Base-by-base conservation (phyloP, 78 protist genomes). In the Guillardia theta region DNA sequence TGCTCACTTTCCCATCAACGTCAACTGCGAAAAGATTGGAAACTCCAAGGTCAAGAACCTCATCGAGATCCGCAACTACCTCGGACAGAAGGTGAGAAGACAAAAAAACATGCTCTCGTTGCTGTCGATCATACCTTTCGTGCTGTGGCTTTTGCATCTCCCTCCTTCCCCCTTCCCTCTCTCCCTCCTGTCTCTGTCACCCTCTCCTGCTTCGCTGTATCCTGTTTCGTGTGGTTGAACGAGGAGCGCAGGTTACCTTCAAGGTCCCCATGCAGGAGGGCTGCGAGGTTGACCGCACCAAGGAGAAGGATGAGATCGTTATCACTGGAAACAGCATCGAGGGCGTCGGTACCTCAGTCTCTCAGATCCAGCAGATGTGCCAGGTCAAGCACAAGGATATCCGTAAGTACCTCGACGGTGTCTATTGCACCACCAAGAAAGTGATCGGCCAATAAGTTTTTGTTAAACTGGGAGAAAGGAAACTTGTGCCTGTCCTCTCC, bases 341-440 rank as follows among this genome's bases (percentile, higher is more conserved):
- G 94, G 19, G 43, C 24, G 99, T 99, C 21, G 90, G 90, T 78
- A 78, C 90, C 48, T 78, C 90, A 18, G 90, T 78, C 33, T 78
- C 90, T 10, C 10, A 78, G 24, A 78, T 78, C 90, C 90, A 78
- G 90, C 90, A 78, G 90, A 78, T 43, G 24, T 78, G 90, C 90
- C 90, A 18, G 95, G 99, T 97, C 94, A 95, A 88, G 94, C 41
- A 92, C 94, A 98, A 98, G 97, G 99, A 99, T 98, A 99, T 98
- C 97, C 97, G 99, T 41, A 99, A 99, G 98, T 99, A 99, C 99
- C 95, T 99, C 15, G 99, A 99, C 98, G 99, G 99, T 96, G 95
- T 99, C 96, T 99, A 99, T 96, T 58, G 70, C 70, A 58, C 70
- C 70, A 58, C 70, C 70, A 58, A 58, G 70, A 58, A 58, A 30